Evolutionary conservation across 2,329 filamentous ascomycete species (phyloP).

Genomic region (Fonsecaea erecta): DNA sequence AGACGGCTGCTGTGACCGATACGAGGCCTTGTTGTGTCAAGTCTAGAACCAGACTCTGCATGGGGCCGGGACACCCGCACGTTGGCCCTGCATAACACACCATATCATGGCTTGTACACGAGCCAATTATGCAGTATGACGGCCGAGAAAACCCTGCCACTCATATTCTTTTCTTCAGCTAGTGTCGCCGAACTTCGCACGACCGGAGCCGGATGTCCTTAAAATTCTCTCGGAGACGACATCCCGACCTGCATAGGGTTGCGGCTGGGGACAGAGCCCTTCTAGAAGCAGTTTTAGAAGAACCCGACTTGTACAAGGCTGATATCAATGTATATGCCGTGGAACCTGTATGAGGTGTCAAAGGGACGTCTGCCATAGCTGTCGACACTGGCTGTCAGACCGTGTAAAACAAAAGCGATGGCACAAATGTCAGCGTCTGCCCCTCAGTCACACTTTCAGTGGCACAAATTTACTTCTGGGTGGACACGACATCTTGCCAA

Average conservation of each 20-base stretch:
- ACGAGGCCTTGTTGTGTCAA: slow-evolving; percentile 11
- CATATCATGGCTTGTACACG: slow-evolving; percentile 2
- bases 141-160: slow-evolving; percentile 6
- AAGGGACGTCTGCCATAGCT: neutral
- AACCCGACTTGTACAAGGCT: neutral
- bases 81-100: slow-evolving; percentile 3
- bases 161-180: slow-evolving; percentile 7
- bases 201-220: slow-evolving; percentile 4
- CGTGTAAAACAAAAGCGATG: neutral
- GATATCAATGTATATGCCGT: neutral
- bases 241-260: slow-evolving; percentile 13
- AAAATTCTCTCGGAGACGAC: neutral
- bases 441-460: neutral
- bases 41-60: slow-evolving; percentile 24
- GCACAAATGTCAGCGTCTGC: slow-evolving; percentile 1
- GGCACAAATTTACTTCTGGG: neutral
- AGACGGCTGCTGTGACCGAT: slow-evolving; percentile 6
- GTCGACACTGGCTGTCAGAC: neutral
- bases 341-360: neutral
- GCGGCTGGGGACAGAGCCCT: neutral
- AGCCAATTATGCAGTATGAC: slow-evolving; percentile 10
- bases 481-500: slow-evolving; percentile 1
- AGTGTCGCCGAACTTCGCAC: slow-evolving; percentile 8
- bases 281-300: neutral
- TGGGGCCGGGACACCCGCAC: slow-evolving; percentile 8